Conservation (phyloP, 176 grass and related monocot species). For the Calamus simplicifolius region DNA sequence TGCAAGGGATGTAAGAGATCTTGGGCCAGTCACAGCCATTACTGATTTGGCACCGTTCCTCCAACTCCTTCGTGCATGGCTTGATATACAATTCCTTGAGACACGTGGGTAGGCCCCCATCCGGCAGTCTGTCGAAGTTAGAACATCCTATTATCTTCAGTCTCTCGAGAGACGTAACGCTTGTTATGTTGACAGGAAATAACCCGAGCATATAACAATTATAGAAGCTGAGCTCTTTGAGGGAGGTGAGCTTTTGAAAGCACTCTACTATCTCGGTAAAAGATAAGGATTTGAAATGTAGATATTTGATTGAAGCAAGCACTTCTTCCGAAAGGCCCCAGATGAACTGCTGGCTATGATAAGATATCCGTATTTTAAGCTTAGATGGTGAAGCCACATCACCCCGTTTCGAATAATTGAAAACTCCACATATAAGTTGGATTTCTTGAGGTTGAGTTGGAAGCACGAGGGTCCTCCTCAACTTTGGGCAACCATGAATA, state of each 20-base stretch:
- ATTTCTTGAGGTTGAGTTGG: neutral
- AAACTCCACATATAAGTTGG: neutral
- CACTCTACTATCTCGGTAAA: conserved; percentile 16
- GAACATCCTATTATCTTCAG: conserved; percentile 15
- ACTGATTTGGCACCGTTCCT: no score
- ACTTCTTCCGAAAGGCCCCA: no score
- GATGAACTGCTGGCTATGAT: neutral
- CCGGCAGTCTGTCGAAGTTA: no score
- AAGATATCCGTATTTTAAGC: neutral
- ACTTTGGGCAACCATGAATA: neutral
- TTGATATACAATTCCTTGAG: no score
- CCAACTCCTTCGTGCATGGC: no score
- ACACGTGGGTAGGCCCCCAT: no score
- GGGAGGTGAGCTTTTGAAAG: no score
- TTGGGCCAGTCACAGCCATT: no score
- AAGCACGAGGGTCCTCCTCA: neutral
- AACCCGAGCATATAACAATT: conserved; percentile 4
- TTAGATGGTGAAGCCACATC: no score
- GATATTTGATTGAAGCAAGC: conserved; percentile 3
- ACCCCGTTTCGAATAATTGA: no score
- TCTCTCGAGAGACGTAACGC: conserved; percentile 4
- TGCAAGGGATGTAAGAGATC: no score
- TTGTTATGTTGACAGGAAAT: conserved; percentile 12
- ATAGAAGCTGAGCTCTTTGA: no score
- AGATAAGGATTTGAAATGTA: neutral